Evolutionary conservation across 257 asterid genomes (phyloP).

Genomic region (Capsicum pubescens): DNA sequence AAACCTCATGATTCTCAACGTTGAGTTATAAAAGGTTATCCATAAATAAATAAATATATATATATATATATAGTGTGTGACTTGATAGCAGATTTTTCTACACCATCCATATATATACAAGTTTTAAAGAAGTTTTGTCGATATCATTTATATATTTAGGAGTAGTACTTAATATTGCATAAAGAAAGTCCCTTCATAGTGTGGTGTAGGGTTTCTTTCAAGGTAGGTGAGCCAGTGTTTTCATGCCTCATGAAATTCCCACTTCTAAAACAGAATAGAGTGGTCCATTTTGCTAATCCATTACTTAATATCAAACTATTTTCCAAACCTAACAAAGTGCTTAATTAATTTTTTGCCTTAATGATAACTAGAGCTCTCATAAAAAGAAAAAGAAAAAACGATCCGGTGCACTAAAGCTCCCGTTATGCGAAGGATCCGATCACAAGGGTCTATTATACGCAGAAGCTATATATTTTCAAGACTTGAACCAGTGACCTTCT

Average conservation of each 20-base stretch:
- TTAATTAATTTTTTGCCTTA: slow-evolving; percentile 1
- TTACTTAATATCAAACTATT: background rate
- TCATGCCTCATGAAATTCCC: slow-evolving; percentile 27
- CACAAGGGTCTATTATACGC: no score
- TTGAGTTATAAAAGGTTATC: no score
- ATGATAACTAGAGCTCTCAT: background rate
- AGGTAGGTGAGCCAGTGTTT: slow-evolving; percentile 22
- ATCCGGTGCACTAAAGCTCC: no score
- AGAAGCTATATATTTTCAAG: no score
- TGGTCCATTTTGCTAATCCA: slow-evolving; percentile 31
- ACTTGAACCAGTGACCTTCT: no score
- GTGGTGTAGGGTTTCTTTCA: slow-evolving; percentile 23
- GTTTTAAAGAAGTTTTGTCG: background rate
- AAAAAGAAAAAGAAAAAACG: no score
- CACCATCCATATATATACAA: background rate
- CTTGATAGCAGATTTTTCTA: background rate
- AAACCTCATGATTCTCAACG: background rate
- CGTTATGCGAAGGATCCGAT: no score
- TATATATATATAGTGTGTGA: background rate
- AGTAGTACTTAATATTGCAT: slow-evolving; percentile 4
- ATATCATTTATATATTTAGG: background rate
- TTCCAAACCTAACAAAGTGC: slow-evolving; percentile 19
- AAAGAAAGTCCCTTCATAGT: background rate
- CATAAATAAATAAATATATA: background rate
- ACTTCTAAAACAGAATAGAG: slow-evolving; percentile 29